Evolutionary conservation across 2,329 filamentous ascomycete species (phyloP).

Genomic region (Paracoccidioides brasiliensis): DNA sequence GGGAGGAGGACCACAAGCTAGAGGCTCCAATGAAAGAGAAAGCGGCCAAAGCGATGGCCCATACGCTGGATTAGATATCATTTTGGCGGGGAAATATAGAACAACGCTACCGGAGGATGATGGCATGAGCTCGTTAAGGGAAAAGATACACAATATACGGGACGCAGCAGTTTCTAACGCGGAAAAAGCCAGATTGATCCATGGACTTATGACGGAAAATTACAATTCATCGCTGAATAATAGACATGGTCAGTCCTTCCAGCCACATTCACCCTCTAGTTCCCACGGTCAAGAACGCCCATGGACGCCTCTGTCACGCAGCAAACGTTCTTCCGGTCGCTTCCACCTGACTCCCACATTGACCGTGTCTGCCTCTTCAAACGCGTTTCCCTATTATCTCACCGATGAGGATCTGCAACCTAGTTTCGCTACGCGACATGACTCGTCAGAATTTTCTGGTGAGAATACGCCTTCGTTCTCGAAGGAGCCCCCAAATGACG

Average conservation of each 20-base stretch:
- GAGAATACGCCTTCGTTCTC: slow-evolving; percentile 7
- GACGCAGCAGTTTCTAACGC: slow-evolving; percentile 42
- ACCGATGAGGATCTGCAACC: slow-evolving; percentile 47
- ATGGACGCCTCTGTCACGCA: slow-evolving; percentile 21
- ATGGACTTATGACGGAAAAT: slow-evolving; percentile 55
- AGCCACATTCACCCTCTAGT: slow-evolving; percentile 16
- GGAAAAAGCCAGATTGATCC: slow-evolving; percentile 61
- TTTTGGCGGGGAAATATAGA: slow-evolving; percentile 12
- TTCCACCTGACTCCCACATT: slow-evolving; percentile 16
- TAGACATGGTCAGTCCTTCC: slow-evolving; percentile 13
- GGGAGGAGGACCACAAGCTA: not conserved
- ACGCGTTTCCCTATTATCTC: slow-evolving; percentile 28
- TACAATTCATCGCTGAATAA: slow-evolving; percentile 40
- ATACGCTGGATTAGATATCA: not conserved
- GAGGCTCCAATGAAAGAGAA: not conserved
- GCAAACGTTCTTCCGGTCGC: slow-evolving; percentile 18
- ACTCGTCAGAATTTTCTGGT: slow-evolving; percentile 4
- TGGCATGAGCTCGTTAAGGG: slow-evolving; percentile 57
- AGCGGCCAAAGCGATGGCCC: not conserved
- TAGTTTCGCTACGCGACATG: slow-evolving; percentile 47
- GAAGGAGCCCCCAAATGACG: slow-evolving; percentile 34
- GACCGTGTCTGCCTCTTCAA: slow-evolving; percentile 17
- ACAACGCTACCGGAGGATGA: slow-evolving; percentile 56
- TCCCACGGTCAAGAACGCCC: slow-evolving; percentile 17
- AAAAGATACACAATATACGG: slow-evolving; percentile 57